Conservation (phyloP, 352 stramenopile species). For the Pythium pyrilobum region DNA sequence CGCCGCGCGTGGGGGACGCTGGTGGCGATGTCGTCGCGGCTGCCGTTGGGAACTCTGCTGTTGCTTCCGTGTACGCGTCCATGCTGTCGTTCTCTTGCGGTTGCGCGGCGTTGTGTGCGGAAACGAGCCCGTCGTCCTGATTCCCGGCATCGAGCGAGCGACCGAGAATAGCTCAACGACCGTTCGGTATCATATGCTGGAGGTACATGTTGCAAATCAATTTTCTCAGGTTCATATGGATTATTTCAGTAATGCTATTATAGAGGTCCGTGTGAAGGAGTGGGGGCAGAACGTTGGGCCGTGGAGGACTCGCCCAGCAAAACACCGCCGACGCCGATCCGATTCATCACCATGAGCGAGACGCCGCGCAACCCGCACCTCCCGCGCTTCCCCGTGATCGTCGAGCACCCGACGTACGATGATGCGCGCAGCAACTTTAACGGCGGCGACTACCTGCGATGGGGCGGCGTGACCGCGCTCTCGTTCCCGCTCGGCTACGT, state of each 20-base stretch:
- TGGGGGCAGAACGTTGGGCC: slow-evolving; percentile 5
- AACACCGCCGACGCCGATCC: no score
- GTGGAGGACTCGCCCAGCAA: not conserved
- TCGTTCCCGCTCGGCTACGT: slow-evolving; percentile 78
- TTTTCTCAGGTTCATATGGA: not conserved
- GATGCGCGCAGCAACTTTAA: slow-evolving; percentile 72
- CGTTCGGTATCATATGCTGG: slow-evolving; percentile 11
- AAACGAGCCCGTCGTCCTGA: no score
- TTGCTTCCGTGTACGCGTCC: slow-evolving; percentile 1
- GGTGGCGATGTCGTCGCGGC: slow-evolving; percentile 22
- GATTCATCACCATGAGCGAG: slow-evolving; percentile 41
- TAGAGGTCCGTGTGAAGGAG: slow-evolving; percentile 5
- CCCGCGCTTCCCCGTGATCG: slow-evolving; percentile 72
- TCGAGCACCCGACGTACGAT: slow-evolving; percentile 69
- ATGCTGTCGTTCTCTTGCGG: slow-evolving; percentile 3
- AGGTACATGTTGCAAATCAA: no score
- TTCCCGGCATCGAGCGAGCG: no score
- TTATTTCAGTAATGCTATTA: not conserved
- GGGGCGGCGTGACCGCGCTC: slow-evolving; percentile 43
- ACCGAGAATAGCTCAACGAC: slow-evolving; percentile 12
- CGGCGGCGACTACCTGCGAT: slow-evolving; percentile 57
- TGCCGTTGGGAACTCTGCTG: not conserved
- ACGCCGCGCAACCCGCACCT: slow-evolving; percentile 46
- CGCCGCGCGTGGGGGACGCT: slow-evolving; percentile 30
- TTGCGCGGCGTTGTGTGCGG: no score